These are phyloP conservation scores for Symbiodinium natans DNA, from an alignment of 73 alveolate genomes.

Conservation along the genomic window DNA sequence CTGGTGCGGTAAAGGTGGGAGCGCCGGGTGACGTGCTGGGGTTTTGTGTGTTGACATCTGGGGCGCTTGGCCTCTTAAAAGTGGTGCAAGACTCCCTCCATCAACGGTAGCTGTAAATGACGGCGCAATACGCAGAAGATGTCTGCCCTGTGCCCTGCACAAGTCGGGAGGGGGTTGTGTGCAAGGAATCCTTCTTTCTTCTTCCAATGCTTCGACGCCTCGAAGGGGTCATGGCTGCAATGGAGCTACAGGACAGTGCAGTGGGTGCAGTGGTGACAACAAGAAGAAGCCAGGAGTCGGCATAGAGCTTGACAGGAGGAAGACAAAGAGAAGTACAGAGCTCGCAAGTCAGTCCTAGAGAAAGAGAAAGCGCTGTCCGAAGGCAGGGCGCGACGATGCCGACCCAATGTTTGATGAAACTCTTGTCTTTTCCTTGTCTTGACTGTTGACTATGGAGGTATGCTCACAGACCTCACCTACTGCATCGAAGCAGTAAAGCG, in stretches of 20 bases:
- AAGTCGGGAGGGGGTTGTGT: background rate
- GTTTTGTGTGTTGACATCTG: no score
- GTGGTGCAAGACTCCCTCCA: no score
- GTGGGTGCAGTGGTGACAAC: background rate
- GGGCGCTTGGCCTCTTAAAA: no score
- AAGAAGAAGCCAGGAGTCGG: no score
- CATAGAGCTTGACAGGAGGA: conserved; percentile 30
- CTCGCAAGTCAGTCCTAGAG: conserved; percentile 77
- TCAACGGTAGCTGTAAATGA: no score
- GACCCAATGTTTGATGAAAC: no score
- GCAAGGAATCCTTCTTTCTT: conserved; percentile 88
- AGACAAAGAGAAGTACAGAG: conserved; percentile 69
- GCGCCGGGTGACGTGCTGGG: no score
- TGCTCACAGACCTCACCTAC: conserved; percentile 62
- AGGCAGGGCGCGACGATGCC: background rate
- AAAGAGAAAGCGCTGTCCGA: conserved; percentile 40
- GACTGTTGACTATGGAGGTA: conserved; percentile 13
- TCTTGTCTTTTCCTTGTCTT: background rate
- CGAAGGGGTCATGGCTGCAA: conserved; percentile 85
- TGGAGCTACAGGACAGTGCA: conserved; percentile 77
- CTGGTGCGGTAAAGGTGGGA: no score
- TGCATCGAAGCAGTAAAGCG: conserved; percentile 79
- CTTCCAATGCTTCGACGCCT: conserved; percentile 92
- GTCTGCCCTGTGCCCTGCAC: no score
- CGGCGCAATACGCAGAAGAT: no score